Conservation (phyloP, 2,329 filamentous ascomycete genomes). For the Aureobasidium melanogenum region DNA sequence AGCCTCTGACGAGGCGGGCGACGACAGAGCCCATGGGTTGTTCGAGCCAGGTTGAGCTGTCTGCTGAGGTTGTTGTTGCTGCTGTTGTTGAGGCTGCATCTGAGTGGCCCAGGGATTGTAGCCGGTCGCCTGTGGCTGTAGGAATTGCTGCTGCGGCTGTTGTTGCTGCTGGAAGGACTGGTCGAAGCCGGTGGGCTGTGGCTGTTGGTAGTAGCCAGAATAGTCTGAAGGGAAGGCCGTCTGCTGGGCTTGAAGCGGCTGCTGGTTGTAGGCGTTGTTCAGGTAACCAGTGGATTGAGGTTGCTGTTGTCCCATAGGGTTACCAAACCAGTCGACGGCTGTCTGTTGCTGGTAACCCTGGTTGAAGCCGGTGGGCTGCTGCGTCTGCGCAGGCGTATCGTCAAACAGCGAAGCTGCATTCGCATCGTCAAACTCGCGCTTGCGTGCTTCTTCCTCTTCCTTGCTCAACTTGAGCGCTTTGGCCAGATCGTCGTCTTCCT, state of each 20-base stretch:
- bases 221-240: constrained; percentile 59
- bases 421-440: constrained; percentile 74
- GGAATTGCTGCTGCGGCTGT: constrained; percentile 41
- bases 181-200: constrained; percentile 63
- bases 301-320: constrained; percentile 68
- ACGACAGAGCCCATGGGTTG: constrained; percentile 73
- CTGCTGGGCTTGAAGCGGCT: constrained; percentile 63
- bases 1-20: constrained; percentile 49
- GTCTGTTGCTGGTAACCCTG: constrained; percentile 96
- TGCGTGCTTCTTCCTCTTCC: constrained; percentile 83
- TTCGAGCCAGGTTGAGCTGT: constrained; percentile 72
- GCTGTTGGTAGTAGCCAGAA: constrained; percentile 41
- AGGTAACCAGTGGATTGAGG: constrained; percentile 60
- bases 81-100: constrained; percentile 40
- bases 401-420: constrained; percentile 87
- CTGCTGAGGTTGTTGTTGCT: constrained; percentile 45
- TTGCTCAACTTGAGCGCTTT: constrained; percentile 94
- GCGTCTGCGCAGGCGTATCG: constrained; percentile 55
- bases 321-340: constrained; percentile 94
- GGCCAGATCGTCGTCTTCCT: constrained; percentile 76
- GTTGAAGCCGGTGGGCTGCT: constrained; percentile 80
- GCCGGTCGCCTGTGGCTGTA: constrained; percentile 51
- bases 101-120: constrained; percentile 40
- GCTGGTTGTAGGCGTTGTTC: constrained; percentile 57
- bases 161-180: constrained; percentile 35